These are phyloP conservation scores for Pelargonium nanum DNA, from an alignment of 345 rosid species.

Conservation along the genomic window DNA sequence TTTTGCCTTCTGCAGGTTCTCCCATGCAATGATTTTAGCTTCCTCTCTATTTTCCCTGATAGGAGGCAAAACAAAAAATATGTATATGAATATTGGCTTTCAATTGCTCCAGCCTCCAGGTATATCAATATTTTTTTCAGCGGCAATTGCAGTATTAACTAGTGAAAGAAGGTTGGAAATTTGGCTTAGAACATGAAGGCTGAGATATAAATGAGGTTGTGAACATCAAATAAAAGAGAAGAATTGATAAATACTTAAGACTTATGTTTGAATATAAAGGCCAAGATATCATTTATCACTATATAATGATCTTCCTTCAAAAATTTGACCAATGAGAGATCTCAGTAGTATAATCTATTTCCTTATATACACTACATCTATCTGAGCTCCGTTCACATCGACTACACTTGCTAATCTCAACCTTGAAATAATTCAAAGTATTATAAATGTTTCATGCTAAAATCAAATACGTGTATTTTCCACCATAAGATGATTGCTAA, in stretches of 20 bases:
- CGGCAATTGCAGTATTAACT: too few relatives aligned
- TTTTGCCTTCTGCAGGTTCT: constrained; percentile 95
- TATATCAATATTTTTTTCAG: too few relatives aligned
- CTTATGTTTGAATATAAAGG: not conserved
- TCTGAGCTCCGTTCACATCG: not conserved
- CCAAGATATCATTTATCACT: not conserved
- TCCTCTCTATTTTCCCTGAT: constrained; percentile 71
- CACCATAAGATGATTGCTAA: not conserved
- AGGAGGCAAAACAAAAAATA: too few relatives aligned
- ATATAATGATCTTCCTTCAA: not conserved
- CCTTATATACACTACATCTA: not conserved
- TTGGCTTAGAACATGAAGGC: not conserved
- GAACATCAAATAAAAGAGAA: not conserved
- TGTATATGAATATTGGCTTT: not conserved
- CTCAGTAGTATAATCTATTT: not conserved
- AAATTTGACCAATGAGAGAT: not conserved
- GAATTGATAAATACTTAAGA: not conserved
- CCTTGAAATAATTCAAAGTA: not conserved
- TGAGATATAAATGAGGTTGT: too few relatives aligned
- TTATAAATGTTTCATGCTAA: not conserved
- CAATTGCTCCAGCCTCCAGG: too few relatives aligned
- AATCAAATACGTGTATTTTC: not conserved
- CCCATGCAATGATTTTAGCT: constrained; percentile 90
- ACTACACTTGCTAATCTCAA: not conserved
- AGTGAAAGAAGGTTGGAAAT: too few relatives aligned